Base-by-base conservation (phyloP, 768 basidiomycete genomes). In the Rhizopogon rudus region DNA sequence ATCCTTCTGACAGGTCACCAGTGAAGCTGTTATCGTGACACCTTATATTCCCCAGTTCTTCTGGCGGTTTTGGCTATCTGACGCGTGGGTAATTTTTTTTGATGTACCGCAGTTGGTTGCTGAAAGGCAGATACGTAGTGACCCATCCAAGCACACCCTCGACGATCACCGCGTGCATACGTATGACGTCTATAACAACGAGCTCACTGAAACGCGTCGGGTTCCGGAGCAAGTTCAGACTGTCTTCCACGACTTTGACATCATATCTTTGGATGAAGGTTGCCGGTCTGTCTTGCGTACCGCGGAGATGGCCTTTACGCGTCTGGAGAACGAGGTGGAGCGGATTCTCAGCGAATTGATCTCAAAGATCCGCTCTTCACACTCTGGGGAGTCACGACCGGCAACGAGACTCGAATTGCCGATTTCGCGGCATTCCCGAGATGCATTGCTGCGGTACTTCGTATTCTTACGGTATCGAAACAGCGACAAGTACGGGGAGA, bases 391-490 rank as follows among this genome's bases (percentile, higher is more conserved):
- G 13, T 56, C 42, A 37, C n/a, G 44, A 35, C 28, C 53, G 7
- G 1, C 16, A 16, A 39, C 52, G 33, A 63, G 61, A 20, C 66
- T 63, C 46, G 63, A 68, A 44, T 7, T 65, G 0, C 7, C 59
- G 2, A 57, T 61, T 57, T 59, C 67, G 9, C 60, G 60, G 37
- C 65, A 63, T 25, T 58, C 58, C 29, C 65, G 75, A 13, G 73
- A 77, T 40, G 63, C 63, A n/a, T 57, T 84, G 2, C 72, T 77
- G 9, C 77, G 75, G 56, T 84, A 78, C 61, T 73, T 83, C 43
- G 68, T 77, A 10, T 83, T 84, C 58, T 67, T 84, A 0, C 76
- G 82, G n/a, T 84, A 81, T 57, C 71, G 83, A 13, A 84, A 84
- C 56, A 77, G 80, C 59, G 65, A 68, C 8, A 73, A 73, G 12